Evolutionary conservation across 345 rosid genomes (phyloP).

Genomic region (Melaleuca alternifolia): DNA sequence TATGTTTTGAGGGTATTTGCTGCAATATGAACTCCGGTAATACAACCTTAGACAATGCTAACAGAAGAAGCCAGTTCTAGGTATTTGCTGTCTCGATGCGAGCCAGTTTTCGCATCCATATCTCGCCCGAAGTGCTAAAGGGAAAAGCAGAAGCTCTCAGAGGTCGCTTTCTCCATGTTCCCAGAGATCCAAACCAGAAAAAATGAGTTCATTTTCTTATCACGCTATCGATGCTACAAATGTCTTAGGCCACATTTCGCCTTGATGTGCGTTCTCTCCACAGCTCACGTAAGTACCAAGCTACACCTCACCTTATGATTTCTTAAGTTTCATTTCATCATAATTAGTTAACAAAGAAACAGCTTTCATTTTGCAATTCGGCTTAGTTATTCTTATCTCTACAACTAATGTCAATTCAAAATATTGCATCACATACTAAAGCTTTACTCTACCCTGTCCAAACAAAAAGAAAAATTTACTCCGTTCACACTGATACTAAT

Average conservation of each 20-base stretch:
- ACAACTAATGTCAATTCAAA: not conserved
- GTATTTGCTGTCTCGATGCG: not conserved
- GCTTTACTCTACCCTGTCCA: not conserved
- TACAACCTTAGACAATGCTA: constrained; percentile 7
- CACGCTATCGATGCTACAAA: not conserved
- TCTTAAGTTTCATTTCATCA: not conserved
- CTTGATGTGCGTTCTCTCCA: not conserved
- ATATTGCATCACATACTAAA: not conserved
- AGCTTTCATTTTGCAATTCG: not conserved
- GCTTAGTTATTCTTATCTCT: not conserved
- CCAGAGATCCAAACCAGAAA: not conserved
- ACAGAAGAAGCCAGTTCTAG: constrained; percentile 18
- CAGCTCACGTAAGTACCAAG: not conserved
- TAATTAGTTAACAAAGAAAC: not conserved
- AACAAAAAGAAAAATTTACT: not conserved
- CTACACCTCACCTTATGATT: not conserved
- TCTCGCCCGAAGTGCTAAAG: not conserved
- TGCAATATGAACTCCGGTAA: constrained; percentile 10
- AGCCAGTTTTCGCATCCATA: not conserved
- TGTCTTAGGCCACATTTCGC: not conserved
- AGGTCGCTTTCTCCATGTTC: not conserved
- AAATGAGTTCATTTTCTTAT: not conserved
- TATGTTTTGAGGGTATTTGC: not conserved
- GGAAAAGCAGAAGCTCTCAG: not conserved
- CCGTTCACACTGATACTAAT: not conserved